phyloP scores from a whole-genome alignment of 2,329 filamentous ascomycete genomes.

The Phyllosticta citribraziliensis region DNA sequence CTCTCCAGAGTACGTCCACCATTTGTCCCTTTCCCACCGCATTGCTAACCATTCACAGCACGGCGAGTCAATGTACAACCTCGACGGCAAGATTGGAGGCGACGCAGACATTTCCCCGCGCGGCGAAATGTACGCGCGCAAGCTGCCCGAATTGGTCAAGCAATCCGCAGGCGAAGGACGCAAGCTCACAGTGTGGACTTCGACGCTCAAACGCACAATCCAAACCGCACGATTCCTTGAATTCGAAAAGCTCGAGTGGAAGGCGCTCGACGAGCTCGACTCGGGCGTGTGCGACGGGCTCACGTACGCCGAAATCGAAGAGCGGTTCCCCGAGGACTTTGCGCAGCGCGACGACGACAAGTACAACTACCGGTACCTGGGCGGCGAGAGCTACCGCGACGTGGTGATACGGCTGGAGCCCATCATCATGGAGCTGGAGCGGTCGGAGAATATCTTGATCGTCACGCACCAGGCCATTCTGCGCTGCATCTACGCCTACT shows the following conservation, averaged over 20 bases:
- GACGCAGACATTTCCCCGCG: constrained; percentile 80
- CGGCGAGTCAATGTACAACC: constrained; percentile 87
- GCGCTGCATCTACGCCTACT: constrained; percentile 96
- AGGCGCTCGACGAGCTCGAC: constrained; percentile 93
- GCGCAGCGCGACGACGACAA: constrained; percentile 93
- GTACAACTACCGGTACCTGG: constrained; percentile 98
- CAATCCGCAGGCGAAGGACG: constrained; percentile 71
- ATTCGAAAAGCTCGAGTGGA: constrained; percentile 97
- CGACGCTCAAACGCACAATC: constrained; percentile 73
- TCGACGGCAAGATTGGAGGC: constrained; percentile 83
- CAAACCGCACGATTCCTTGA: constrained; percentile 80
- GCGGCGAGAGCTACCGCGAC: constrained; percentile 90
- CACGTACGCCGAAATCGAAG: constrained; percentile 91
- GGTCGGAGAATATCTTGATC: constrained; percentile 93
- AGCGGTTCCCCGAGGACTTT: constrained; percentile 89
- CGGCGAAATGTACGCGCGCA: constrained; percentile 77
- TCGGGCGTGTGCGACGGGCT: constrained; percentile 93
- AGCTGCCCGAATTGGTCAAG: constrained; percentile 73
- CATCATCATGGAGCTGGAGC: constrained; percentile 98
- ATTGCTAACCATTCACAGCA: constrained; percentile 49
- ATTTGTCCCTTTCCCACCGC: neutral
- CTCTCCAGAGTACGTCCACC: constrained; percentile 64
- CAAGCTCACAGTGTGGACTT: constrained; percentile 64
- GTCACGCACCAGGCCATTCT: constrained; percentile 96
- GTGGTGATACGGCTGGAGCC: constrained; percentile 96